Conservation (phyloP, 1,284 basidiomycete genomes). For the Thecaphora thlaspeos region DNA sequence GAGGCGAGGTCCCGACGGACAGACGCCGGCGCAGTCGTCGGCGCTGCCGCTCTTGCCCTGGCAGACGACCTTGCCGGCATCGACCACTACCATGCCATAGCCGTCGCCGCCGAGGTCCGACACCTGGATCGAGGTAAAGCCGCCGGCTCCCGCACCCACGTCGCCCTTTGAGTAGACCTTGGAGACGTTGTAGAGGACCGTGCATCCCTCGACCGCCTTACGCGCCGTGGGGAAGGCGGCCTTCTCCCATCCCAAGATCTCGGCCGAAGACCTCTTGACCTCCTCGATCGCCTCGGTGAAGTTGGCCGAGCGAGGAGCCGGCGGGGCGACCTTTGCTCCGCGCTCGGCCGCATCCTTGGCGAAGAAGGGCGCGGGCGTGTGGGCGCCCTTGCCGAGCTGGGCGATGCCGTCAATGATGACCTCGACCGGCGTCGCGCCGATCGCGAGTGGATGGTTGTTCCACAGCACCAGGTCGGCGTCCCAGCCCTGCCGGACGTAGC, state of each 20-base stretch:
- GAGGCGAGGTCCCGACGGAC: conserved; percentile 4
- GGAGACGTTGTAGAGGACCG: conserved; percentile 37
- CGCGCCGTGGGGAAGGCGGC: conserved; percentile 37
- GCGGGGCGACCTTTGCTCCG: conserved; percentile 6
- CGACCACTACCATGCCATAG: conserved; percentile 24
- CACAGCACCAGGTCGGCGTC: conserved; percentile 76
- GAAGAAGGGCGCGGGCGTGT: conserved; percentile 11
- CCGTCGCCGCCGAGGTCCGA: not conserved
- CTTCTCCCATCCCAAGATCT: conserved; percentile 30
- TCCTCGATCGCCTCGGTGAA: conserved; percentile 30
- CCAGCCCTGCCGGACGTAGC: conserved; percentile 68
- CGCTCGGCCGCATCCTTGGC: not conserved
- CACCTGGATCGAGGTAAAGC: conserved; percentile 1
- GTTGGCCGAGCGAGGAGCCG: conserved; percentile 22
- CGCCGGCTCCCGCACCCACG: not conserved
- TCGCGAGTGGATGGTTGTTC: conserved; percentile 76
- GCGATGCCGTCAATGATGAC: conserved; percentile 67
- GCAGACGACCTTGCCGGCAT: conserved; percentile 30
- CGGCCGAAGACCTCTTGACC: conserved; percentile 21
- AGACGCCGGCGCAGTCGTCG: conserved; percentile 1
- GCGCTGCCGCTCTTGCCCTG: conserved; percentile 5
- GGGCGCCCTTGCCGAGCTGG: conserved; percentile 52
- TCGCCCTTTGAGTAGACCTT: conserved; percentile 12
- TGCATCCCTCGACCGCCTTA: conserved; percentile 5
- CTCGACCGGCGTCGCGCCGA: conserved; percentile 63